A percentile compares a stretch with the other conserved stretches of the same genome.
phyloP scores from a whole-genome alignment of 2,329 filamentous ascomycete genomes.

The Colletotrichum caudatum region DNA sequence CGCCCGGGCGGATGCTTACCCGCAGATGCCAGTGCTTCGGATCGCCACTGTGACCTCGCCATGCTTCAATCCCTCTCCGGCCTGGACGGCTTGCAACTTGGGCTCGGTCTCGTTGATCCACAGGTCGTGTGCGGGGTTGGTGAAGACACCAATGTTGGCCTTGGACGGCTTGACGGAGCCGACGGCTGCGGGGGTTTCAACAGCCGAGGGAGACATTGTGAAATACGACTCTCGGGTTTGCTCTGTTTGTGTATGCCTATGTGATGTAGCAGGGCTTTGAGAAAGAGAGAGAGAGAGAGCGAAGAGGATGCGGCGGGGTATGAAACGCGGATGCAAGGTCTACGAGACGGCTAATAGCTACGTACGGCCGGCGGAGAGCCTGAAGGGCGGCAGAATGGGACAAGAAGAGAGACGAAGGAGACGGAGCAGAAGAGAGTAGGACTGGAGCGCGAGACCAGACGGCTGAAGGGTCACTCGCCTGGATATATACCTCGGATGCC shows the following conservation, averaged over 20 bases:
- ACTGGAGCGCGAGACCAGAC: conserved; percentile 7
- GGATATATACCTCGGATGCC: conserved; percentile 33
- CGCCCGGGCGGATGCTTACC: conserved; percentile 62
- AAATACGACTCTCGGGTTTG: neutral
- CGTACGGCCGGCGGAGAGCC: neutral
- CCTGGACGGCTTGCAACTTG: conserved; percentile 78
- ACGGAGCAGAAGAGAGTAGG: conserved; percentile 12
- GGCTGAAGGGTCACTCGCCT: conserved; percentile 7
- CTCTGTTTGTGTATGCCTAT: neutral
- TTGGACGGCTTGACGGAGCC: conserved; percentile 66
- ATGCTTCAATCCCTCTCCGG: conserved; percentile 75
- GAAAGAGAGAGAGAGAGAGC: neutral
- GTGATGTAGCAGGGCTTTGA: conserved; percentile 8
- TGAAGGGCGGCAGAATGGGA: conserved; percentile 2
- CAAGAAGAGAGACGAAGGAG: conserved; percentile 13
- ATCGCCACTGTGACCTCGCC: conserved; percentile 91
- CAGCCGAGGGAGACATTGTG: conserved; percentile 53
- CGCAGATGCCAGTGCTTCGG: conserved; percentile 96
- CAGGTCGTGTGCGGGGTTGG: conserved; percentile 90
- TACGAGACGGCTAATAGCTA: conserved; percentile 15
- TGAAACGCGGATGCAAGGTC: conserved; percentile 21
- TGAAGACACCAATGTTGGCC: conserved; percentile 95
- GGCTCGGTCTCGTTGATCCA: conserved; percentile 88
- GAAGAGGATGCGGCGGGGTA: conserved; percentile 18
- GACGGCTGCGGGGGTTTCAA: conserved; percentile 45